Evolutionary conservation across 192 early-diverging fungal species (phyloP), one percentile per base, ranked within the genome.

Genomic region (Coemansia biformis): DNA sequence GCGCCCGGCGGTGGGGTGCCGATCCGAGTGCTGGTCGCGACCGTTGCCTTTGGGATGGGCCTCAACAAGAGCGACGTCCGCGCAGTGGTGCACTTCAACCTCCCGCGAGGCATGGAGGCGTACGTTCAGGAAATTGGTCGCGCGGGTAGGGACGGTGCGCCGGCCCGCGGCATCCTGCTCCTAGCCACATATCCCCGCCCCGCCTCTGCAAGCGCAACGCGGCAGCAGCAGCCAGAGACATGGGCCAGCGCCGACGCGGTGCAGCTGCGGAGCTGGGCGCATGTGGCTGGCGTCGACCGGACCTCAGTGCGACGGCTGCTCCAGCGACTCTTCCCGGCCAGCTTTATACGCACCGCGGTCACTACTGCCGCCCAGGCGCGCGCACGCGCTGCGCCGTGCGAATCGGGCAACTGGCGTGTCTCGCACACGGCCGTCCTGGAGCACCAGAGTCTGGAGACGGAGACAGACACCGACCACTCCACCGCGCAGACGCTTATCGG

Each of bases 61-160:
- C 78, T 87, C 8, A 82, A 88, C 56, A 83, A 88, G 49, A 57
- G 78, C 30, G 79, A 86, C 22, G 79, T 83, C 16, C 79, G 85
- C n/a, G 81, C 79, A 32, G 80, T 88, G 11, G 78, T 88, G 17
- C 86, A 88, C 46, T 81, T 81, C 42, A 81, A 77, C 23, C 59
- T 88, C 51, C 81, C 86, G 4, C 83, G 84, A 7, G 81, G 83
- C 43, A 53, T 87, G 16, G 86, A 88, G 64, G 82, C 82, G 28
- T 87, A 85, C 56, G 80, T 79, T 9, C 92, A 94, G 59, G 88
- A 89, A 65, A 77, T 69, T 36, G 85, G 85, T 0, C 79, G 85
- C 13, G 80, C 82, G 0, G 85, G 85, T 28, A 72, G 84, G 15
- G 84, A 86, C 40, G 81, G 81, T 1, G 46, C 48, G 1, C 66